Evolutionary conservation across 495 filamentous ascomycete species (phyloP), one percentile per base, ranked within the genome.

Genomic region (Podospora anserina): DNA sequence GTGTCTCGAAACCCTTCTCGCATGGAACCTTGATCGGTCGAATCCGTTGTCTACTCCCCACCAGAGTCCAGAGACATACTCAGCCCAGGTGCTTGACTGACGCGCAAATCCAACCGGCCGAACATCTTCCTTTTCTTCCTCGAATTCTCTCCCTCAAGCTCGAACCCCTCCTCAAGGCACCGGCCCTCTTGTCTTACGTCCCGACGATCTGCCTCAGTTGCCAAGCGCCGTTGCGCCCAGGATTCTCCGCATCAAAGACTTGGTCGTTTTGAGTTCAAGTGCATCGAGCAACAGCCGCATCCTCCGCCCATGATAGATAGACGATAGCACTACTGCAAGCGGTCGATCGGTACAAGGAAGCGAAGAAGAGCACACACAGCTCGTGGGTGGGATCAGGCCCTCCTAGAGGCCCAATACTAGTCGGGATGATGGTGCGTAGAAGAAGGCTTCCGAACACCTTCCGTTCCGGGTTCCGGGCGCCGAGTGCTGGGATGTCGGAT

Each of bases 371-470:
- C 23, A 49, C 9, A 49, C 39, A 39, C 23, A 69, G 28, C 44
- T 23, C 68, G 76, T 75, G 73, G 79, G 68, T 74, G 75, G 80
- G 68, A 63, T 72, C 68, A 66, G 72, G 75, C 79, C 32, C 78
- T 80, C 81, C 34, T 53, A 71, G 77, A 79, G 79, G 78, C 78
- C 72, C 65, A 66, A 63, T 66, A 71, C 54, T 67, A 69, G 65
- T 66, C 74, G 68, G 72, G 73, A 79, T 79, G 77, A 79, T 79
- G 77, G 77, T 79, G 70, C 73, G 77, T 79, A 28, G 20, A 49
- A 28, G n/a, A 34, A 13, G 63, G 57, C 66, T 57, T 61, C 61
- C 18, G 18, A 63, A 61, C 30, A 39, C 27, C 30, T 49, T n/a
- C 61, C 32, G 30, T 20, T 44, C 30, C 27, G 61, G 5, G 18